These are phyloP conservation scores for Irpex rosettiformis DNA, from an alignment of 1,284 basidiomycete species.

Conservation along the genomic window DNA sequence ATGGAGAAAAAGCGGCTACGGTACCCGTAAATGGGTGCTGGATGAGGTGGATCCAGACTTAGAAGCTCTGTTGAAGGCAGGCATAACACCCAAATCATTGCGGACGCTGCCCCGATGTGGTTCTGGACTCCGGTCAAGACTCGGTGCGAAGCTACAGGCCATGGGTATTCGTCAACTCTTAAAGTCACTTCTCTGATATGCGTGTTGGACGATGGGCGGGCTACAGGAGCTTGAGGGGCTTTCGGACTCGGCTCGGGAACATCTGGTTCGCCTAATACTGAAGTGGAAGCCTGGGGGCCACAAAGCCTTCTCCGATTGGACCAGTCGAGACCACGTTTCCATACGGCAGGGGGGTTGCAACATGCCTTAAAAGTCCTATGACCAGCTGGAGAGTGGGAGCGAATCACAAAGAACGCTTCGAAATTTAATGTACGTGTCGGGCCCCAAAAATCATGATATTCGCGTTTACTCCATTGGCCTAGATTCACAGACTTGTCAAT, in stretches of 20 bases:
- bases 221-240: background rate
- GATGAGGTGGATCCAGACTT: background rate
- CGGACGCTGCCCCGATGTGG: background rate
- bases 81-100: background rate
- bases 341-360: background rate
- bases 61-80: background rate
- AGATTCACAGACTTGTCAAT: background rate
- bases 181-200: background rate
- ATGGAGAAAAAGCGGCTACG: background rate
- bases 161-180: background rate
- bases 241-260: background rate
- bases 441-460: background rate
- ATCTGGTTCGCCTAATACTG: background rate
- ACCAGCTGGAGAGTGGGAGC: background rate
- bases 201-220: background rate
- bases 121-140: background rate
- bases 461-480: too few species aligned
- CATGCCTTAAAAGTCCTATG: background rate
- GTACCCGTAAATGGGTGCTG: background rate
- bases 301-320: background rate
- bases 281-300: background rate
- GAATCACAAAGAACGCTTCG: background rate
- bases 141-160: background rate
- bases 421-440: background rate
- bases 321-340: background rate